Evolutionary conservation across 371 early-diverging fungal genomes (phyloP).

Genomic region (Mortierella polycephala): DNA sequence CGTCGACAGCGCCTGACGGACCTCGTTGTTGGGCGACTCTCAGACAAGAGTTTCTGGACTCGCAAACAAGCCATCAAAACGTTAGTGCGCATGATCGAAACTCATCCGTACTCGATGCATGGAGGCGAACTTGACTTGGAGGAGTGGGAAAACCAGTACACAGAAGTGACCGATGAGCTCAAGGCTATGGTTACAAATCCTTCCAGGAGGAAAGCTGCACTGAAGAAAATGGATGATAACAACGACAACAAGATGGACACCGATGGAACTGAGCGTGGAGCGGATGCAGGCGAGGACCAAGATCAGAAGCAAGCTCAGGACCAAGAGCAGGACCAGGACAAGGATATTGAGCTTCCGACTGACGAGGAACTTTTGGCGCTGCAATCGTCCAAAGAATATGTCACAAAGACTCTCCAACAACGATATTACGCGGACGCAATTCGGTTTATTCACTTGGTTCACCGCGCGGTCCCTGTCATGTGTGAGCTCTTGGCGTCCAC

Average conservation of each 20-base stretch:
- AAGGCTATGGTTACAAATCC: conserved; percentile 61
- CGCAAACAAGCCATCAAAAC: conserved; percentile 90
- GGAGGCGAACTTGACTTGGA: conserved; percentile 81
- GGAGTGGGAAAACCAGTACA: conserved; percentile 72
- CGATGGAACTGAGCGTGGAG: conserved; percentile 32
- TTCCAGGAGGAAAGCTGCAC: conserved; percentile 30
- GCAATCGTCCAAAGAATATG: conserved; percentile 63
- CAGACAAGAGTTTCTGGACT: conserved; percentile 91
- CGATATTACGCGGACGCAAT: conserved; percentile 91
- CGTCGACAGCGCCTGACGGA: conserved; percentile 78
- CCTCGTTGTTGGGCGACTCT: conserved; percentile 80
- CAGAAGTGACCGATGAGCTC: conserved; percentile 71
- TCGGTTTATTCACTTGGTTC: conserved; percentile 82
- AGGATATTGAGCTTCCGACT: conserved; percentile 37
- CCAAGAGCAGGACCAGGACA: conserved; percentile 33
- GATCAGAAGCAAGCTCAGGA: too few relatives aligned
- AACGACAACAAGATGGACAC: conserved; percentile 43
- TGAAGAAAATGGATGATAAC: conserved; percentile 16
- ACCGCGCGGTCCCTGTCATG: conserved; percentile 76
- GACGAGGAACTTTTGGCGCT: conserved; percentile 40
- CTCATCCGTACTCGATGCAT: conserved; percentile 91
- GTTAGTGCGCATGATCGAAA: conserved; percentile 79
- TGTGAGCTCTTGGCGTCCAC: conserved; percentile 89
- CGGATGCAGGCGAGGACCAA: conserved; percentile 10
- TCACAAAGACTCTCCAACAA: conserved; percentile 71